phyloP scores from a whole-genome alignment of 352 stramenopile genomes.

The Globisporangium sylvaticum region DNA sequence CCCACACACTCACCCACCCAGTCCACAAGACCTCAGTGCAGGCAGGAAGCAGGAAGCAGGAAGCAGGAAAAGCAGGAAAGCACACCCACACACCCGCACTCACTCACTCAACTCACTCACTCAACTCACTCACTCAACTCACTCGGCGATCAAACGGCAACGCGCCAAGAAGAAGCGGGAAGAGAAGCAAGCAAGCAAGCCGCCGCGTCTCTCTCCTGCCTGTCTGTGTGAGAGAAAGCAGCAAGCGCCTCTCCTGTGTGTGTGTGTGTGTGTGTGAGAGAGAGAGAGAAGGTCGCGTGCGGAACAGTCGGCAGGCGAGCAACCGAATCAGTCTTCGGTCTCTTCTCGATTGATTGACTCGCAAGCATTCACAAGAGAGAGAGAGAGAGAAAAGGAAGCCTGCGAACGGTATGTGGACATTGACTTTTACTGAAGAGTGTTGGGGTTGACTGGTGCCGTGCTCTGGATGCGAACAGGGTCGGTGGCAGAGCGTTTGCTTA shows the following conservation, averaged over 20 bases:
- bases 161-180: neutral
- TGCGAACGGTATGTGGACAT: neutral
- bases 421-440: neutral
- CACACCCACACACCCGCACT: conserved; percentile 6
- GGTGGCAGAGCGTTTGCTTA: neutral
- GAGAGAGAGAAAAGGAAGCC: neutral
- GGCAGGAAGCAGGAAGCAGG: neutral
- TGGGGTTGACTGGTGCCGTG: neutral
- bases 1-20: neutral
- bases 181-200: neutral
- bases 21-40: neutral
- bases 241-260: neutral
- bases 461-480: neutral
- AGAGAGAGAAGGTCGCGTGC: neutral
- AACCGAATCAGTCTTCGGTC: neutral
- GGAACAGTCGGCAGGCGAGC: neutral
- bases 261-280: neutral
- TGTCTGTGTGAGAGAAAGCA: neutral
- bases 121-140: conserved; percentile 3
- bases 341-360: neutral
- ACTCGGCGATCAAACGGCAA: neutral
- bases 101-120: conserved; percentile 1
- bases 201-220: neutral
- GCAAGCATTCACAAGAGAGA: neutral
- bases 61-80: neutral